A percentile compares a stretch with the other conserved stretches of the same genome.
Evolutionary conservation across 495 filamentous ascomycete genomes (phyloP).

Genomic region (Endocarpon pusillum): DNA sequence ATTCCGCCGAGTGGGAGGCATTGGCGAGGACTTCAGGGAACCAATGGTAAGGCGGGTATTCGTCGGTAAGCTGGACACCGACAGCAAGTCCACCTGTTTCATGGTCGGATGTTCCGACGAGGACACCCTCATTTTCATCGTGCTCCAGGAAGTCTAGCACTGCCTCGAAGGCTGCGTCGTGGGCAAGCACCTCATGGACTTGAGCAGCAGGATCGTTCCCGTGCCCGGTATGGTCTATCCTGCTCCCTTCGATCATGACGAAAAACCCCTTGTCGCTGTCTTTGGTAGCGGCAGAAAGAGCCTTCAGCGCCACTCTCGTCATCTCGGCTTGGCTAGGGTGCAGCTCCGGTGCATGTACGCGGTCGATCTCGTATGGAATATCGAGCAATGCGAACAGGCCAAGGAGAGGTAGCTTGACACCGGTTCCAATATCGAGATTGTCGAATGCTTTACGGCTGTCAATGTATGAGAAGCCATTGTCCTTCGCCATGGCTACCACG

Average conservation of each 20-base stretch:
- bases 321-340: conserved; percentile 90
- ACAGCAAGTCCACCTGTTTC: conserved; percentile 80
- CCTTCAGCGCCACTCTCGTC: conserved; percentile 62
- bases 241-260: conserved; percentile 90
- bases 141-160: conserved; percentile 73
- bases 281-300: conserved; percentile 66
- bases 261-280: conserved; percentile 89
- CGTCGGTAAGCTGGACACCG: conserved; percentile 51
- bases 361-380: conserved; percentile 86
- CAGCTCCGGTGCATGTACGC: conserved; percentile 51
- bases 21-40: conserved; percentile 65
- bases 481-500: conserved; percentile 44
- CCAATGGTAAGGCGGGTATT: conserved; percentile 74
- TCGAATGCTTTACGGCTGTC: conserved; percentile 62
- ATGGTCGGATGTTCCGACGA: conserved; percentile 85
- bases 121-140: conserved; percentile 52
- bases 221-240: conserved; percentile 94
- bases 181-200: conserved; percentile 84
- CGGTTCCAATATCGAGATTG: conserved; percentile 46
- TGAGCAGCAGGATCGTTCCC: conserved; percentile 90
- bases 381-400: conserved; percentile 73
- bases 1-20: conserved; percentile 61
- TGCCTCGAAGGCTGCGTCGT: conserved; percentile 67
- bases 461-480: conserved; percentile 69
- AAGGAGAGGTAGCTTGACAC: conserved; percentile 63